Percentiles rank a stretch among this genome's conserved stretches.
Evolutionary conservation across 2,329 filamentous ascomycete species (phyloP).

Genomic region (Calonectria crousiana): DNA sequence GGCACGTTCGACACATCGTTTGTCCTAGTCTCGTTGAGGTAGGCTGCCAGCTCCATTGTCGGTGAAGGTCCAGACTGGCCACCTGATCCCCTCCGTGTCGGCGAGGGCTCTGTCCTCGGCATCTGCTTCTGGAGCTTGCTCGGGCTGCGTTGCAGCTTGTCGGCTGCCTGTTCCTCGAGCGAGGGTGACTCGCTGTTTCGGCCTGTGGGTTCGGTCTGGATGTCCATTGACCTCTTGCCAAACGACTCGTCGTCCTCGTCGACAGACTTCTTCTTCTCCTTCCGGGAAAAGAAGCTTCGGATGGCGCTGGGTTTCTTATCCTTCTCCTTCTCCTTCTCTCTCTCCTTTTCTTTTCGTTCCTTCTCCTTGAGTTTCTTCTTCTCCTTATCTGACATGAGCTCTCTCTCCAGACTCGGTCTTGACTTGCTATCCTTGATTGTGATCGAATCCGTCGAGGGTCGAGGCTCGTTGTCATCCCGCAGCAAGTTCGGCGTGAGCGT

Average conservation of each 20-base stretch:
- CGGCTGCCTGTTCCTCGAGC: constrained; percentile 59
- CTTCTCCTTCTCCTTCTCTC: constrained; percentile 82
- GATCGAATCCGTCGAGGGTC: constrained; percentile 62
- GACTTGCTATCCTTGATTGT: constrained; percentile 64
- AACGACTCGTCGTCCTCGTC: constrained; percentile 71
- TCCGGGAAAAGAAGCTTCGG: constrained; percentile 72
- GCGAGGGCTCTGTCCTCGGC: constrained; percentile 62
- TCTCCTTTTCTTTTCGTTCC: constrained; percentile 83
- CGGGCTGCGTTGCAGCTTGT: constrained; percentile 67
- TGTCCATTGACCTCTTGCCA: constrained; percentile 74
- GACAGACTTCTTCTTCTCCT: constrained; percentile 68
- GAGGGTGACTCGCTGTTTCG: constrained; percentile 55
- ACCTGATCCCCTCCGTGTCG: constrained; percentile 54
- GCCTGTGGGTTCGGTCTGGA: constrained; percentile 52
- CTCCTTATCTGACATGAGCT: constrained; percentile 70
- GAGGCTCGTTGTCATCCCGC: constrained; percentile 78
- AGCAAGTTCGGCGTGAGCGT: constrained; percentile 93
- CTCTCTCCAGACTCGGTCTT: constrained; percentile 80
- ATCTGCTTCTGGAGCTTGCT: constrained; percentile 80
- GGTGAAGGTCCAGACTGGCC: constrained; percentile 46
- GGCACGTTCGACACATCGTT: constrained; percentile 69
- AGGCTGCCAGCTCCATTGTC: constrained; percentile 57
- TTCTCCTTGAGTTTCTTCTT: constrained; percentile 80
- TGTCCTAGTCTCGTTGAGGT: constrained; percentile 57
- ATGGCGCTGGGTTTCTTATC: constrained; percentile 70